Evolutionary conservation across 2,329 filamentous ascomycete genomes (phyloP).

Genomic region (Apiospora saccharicola): DNA sequence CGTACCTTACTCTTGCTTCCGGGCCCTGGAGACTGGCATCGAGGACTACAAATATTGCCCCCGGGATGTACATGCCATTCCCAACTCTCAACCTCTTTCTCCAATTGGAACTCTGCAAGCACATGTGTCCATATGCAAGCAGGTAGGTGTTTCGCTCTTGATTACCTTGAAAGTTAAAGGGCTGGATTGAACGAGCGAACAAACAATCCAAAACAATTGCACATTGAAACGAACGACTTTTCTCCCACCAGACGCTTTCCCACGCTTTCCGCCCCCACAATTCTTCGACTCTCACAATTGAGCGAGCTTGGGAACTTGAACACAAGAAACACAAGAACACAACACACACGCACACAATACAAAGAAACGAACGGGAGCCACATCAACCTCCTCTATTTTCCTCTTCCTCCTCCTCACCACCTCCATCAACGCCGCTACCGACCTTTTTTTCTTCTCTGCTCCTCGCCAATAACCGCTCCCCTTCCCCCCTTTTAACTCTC

Average conservation of each 20-base stretch:
- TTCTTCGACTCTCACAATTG: constrained; percentile 22
- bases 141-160: not conserved
- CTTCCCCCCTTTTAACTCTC: constrained; percentile 4
- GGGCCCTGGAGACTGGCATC: not conserved
- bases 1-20: not conserved
- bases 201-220: not conserved
- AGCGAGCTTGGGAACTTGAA: constrained; percentile 16
- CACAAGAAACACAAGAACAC: constrained; percentile 18
- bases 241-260: constrained; percentile 6
- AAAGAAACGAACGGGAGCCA: constrained; percentile 20
- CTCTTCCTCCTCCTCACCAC: constrained; percentile 22
- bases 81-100: not conserved
- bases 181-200: not conserved
- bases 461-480: constrained; percentile 10
- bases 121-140: not conserved
- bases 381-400: constrained; percentile 23
- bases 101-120: constrained; percentile 1
- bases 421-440: constrained; percentile 16
- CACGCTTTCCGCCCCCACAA: constrained; percentile 8
- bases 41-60: constrained; percentile 10
- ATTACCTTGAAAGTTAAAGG: not conserved
- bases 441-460: constrained; percentile 15
- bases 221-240: not conserved
- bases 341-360: constrained; percentile 17
- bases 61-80: not conserved